Base-by-base conservation (phyloP, 129 eudicot genomes). In the Logfia minima region DNA sequence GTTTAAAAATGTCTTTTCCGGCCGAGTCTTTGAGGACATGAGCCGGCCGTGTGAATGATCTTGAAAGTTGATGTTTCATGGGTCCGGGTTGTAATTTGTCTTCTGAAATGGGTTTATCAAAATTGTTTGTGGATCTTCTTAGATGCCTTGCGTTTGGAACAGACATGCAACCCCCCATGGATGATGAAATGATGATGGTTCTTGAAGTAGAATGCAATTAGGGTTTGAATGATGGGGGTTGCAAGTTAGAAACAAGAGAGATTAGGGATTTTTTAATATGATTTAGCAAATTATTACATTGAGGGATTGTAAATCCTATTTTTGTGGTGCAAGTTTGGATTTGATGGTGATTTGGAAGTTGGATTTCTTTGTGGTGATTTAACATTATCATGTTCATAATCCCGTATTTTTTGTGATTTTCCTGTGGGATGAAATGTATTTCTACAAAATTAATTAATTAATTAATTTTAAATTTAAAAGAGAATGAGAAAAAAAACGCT, bases 91-190 rank as follows among this genome's bases (percentile, higher is more conserved):
- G 60, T 59, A 24, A 24, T 18, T 19, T 59, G 75, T 72, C 66
- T 23, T 9, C n/a, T 26, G 58, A 51, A 11, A 74, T 56, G 32
- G 79, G 79, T 35, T 66, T 62, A 61, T 4, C 35, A 32, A 32
- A 7, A 32, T 32, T 32, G 6, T 78, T 69, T 71, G 28, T 71
- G 66, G 82, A 32, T 75, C 68, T 83, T 62, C 28, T 83, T 65
- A 77, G 21, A 56, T 81, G 66, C 48, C 70, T 75, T 35, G 84
- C n/a, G 71, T 80, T 85, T 8, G 82, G 72, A 31, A 86, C 71
- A 63, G 96, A 88, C n/a, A 88, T 83, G 91, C 92, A 90, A 66
- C 90, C 77, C 70, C 96, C 93, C 96, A 90, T 90, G 24, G 69
- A 41, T 66, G 77, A 45, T 75, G 41, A 17, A 2, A 3, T 58